Base-by-base conservation (phyloP, 1,284 basidiomycete species). In the Moesziomyces sp. region DNA sequence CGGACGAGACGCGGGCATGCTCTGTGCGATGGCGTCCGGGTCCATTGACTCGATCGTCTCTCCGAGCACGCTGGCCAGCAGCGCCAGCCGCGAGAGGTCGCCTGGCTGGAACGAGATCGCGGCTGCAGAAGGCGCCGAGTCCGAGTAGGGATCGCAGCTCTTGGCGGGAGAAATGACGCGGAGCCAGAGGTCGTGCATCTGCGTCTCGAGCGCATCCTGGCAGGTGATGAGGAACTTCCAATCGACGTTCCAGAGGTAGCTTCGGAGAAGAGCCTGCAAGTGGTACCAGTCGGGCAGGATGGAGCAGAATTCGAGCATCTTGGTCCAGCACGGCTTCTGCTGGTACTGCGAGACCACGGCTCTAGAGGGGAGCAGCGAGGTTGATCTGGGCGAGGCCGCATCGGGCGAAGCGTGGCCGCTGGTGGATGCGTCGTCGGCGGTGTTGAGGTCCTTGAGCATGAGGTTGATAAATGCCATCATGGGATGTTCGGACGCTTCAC, bases 391-490 rank as follows among this genome's bases (percentile, higher is more conserved):
- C n/a, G 49, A 58, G 42, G 52, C 19, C 9, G 58, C 55, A 5
- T 63, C 50, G 24, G 62, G 59, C 38, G 61, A 63, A 38, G 57
- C 56, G 16, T 38, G 46, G 28, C 28, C 54, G 33, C 52, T 61
- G 42, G 30, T 23, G 11, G 57, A 46, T 7, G 55, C 14, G 23
- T 66, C 58, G 10, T 58, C 52, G 28, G 38, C 43, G 0, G 63
- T 51, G 47, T 52, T 67, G 56, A 75, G 67, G 23, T 75, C 72
- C 23, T 71, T 71, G 48, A 75, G 72, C 56, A 75, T 70, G 46
- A 64, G 66, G 35, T 75, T 75, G 62, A 75, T 57, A 45, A 75
- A 75, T 3, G 59, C 56, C 56, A 70, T 71, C 53, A 75, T 66
- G 23, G 72, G 72, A 46, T 68, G 72, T 44, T 69, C 58, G 3